These are phyloP conservation scores for Vitis hybrid DNA, from an alignment of 177 flowering plant species.

Conservation along the genomic window DNA sequence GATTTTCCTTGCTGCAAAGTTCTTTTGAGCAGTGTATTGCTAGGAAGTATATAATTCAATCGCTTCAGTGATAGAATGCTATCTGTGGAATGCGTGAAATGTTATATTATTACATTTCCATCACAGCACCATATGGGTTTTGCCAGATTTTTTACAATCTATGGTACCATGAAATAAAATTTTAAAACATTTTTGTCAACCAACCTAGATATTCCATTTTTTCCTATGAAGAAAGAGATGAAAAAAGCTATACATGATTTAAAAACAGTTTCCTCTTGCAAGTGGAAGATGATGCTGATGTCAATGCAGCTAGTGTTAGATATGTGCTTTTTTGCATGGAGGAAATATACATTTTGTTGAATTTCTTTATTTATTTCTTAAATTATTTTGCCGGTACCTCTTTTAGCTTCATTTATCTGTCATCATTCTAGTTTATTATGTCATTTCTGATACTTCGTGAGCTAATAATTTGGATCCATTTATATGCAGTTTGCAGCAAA, in stretches of 20 bases:
- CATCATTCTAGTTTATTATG: not conserved
- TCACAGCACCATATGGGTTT: too few relatives aligned
- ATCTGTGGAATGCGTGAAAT: not conserved
- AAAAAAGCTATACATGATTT: too few relatives aligned
- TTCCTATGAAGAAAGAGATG: too few relatives aligned
- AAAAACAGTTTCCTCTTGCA: too few relatives aligned
- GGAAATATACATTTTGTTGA: not conserved
- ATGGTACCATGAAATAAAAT: not conserved
- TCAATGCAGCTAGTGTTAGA: not conserved
- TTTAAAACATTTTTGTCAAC: too few relatives aligned
- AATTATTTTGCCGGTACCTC: not conserved
- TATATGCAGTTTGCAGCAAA: constrained; percentile 76
- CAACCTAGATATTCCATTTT: too few relatives aligned
- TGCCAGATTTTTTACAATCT: not conserved
- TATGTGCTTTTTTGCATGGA: not conserved
- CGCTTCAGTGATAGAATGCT: too few relatives aligned
- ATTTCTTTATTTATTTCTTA: too few relatives aligned
- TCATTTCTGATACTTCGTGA: constrained; percentile 7
- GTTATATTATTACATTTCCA: too few relatives aligned
- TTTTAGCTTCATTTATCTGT: not conserved
- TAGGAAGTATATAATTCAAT: not conserved
- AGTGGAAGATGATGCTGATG: not conserved
- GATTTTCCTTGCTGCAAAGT: not conserved
- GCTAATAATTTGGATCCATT: not conserved
- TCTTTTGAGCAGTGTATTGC: not conserved